Evolutionary conservation across 2,329 filamentous ascomycete genomes (phyloP), one percentile per base, ranked within the genome.

Genomic region (Trichoderma sp.): DNA sequence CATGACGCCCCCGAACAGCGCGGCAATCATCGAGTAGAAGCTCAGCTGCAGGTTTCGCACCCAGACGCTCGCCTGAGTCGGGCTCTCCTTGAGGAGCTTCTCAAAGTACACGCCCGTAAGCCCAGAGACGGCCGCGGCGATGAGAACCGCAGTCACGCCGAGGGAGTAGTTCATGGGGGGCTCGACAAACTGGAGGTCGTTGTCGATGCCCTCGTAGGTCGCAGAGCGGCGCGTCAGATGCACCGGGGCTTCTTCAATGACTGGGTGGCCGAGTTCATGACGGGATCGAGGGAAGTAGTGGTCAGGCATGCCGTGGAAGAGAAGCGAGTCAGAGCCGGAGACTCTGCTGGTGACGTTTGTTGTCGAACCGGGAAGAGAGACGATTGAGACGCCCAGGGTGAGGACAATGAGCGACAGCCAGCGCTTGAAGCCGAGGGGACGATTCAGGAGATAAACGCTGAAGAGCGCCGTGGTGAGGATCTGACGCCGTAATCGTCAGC

Each of bases 11-110:
- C 96, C 83, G 65, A 98, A 87, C 0, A 97, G 82, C 0, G 93
- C 91, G 0, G 94, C 92, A 71, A 97, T 94, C 1, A 98, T 82
- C 1, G 93, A 97, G 79, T 97, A 99, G 74, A 97, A 91, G 0
- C 93, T 93, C 26, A 99, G 81, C 76, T 99, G 95, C 54, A 97
- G 90, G 75, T 98, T 99, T 67, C 95, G 89, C 50, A 95, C 89
- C 95, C 95, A 99, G 15, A 98, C 83, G 0, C 92, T 94, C 6
- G 89, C 89, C 55, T 88, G 84, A 2, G 84, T 83, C 0, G 86
- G 83, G n/a, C 90, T 90, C 69, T 97, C 90, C 76, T 96, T 97
- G 63, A 98, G 82, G 3, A 97, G 88, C 78, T 96, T 97, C 76
- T 98, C 91, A 69, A 94, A 93, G 72, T 91, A 92, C 1, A 94